Evolutionary conservation across 2,329 filamentous ascomycete genomes (phyloP), one percentile per base, ranked within the genome.

Genomic region (Amphichorda felina): DNA sequence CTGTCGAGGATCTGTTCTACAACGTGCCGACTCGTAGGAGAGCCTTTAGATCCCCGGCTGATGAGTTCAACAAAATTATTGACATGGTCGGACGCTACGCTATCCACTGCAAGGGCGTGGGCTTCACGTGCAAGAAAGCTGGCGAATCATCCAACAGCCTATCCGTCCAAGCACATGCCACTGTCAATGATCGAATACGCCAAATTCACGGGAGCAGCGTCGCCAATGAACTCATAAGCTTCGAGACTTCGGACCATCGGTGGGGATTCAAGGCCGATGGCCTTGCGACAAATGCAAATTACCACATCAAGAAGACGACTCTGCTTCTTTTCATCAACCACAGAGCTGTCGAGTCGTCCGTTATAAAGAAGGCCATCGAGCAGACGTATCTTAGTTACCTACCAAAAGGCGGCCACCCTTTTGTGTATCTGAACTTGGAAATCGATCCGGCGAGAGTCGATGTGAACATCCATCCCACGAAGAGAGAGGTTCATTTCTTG

Each of bases 41-140:
- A 44, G 91, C 93, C 9, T 98, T 98, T 50, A 77, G 91, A 28
- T 96, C 89, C 11, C 64, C 83, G 14, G 84, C 87, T 26, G 91
- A 98, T 51, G 93, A 98, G 54, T 96, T 93, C 63, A 87, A 93
- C 50, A 98, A 96, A 61, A 95, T 98, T 38, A 78, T 96, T 18
- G 91, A 98, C 53, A 77, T 95, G 53, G 82, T 96, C 8, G 87
- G 91, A 11, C 79, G 85, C 30, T 96, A 98, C 59, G 85, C 91
- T 19, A 75, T 98, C 8, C 91, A 98, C 56, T 95, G 89, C 53
- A 65, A 74, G 37, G 79, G 82, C n/a, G 87, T 98, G 10, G 83
- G 83, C 2, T 96, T 98, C 55, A 89, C 87, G 3, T 96, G 91
- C 63, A 95, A 95, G 56, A 98, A 96, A 57, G 80, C 91, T 44